Base-by-base conservation (phyloP, 345 rosid genomes). In the Durio zibethinus region DNA sequence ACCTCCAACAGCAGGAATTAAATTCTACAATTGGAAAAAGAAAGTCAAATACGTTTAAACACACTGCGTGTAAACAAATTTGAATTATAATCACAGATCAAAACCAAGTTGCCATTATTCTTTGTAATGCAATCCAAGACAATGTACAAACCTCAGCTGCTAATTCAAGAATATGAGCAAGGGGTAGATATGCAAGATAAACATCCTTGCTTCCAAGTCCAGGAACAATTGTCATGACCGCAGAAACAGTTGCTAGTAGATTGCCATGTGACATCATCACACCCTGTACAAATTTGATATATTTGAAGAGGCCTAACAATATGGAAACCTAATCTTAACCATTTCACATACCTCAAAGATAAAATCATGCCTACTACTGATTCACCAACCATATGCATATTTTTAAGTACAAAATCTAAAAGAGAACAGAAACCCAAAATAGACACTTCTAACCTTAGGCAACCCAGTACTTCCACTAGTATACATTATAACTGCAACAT, bases 391-490 rank as follows among this genome's bases (percentile, higher is more conserved):
- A 36, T 57, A 18, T 33, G 43, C 15, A 27, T 31, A 27, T 9
- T 70, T 36, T 48, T 43, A 18, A 36, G 8, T 0, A 42, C 14
- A 74, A 75, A 42, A 60, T 75, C 36, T 43, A 45, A 0, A 42
- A 61, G 14, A 11, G 8, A 29, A 63, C 20, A 79, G 76, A 31
- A 80, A 50, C 38, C 25, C 15, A 25, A 45, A 72, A 72, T 54
- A 12, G 52, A 76, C 38, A 62, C 60, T 80, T 79, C 88, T 72
- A 79, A 94, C 99, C 97, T 97, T 97, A 20, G 98, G 98, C 88
- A 94, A 80, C 36, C 99, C 97, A 77, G 98, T 92, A 83, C 99
- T 94, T 74, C 99, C 99, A 88, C 99, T 97, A 70, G 99, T 97
- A 80, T 94, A 97, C 99, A 97, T 94, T 77, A 97, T 91, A 75